Base-by-base conservation (phyloP, 768 basidiomycete genomes). In the Rhizopogon vulgaris region DNA sequence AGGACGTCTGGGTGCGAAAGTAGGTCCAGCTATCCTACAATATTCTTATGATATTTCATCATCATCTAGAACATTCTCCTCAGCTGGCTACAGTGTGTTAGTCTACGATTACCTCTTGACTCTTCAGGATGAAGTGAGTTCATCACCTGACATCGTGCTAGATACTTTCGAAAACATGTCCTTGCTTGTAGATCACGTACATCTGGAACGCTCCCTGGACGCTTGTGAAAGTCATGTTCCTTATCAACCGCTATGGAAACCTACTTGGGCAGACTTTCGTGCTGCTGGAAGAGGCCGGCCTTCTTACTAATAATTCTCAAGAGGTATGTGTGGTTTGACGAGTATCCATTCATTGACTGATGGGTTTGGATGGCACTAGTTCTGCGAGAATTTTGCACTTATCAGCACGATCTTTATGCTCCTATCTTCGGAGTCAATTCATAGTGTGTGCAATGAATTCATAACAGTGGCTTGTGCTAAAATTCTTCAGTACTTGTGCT, bases 101-200 rank as follows among this genome's bases (percentile, higher is more conserved):
- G 50, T 56, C 27, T 60, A 56, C n/a, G 57, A 60, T 24, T 56
- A 60, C 18, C 14, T 46, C 18, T 28, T 60, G 34, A 60, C 60
- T 9, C 41, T 60, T 8, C 28, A 45, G 14, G 40, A 53, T 18
- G 60, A 60, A 47, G 60, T 59, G 18, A 6, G 55, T 49, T 28
- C 7, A 9, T 7, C n/a, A 12, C 15, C 3, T 45, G 34, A 5
- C n/a, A 28, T n/a, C 3, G 6, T 22, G 11, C 7, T 24, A 7
- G 18, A n/a, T 11, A 2, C 4, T 17, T 14, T 12, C 32, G 4
- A 40, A 28, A 41, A 14, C 24, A 14, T 32, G 43, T 9, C n/a
- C 30, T 47, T 25, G 14, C 11, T n/a, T 17, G 18, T n/a, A 59
- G 59, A 39, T 52, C 43, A 25, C 51, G 22, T 59, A 55, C 38